Evolutionary conservation across 1,284 basidiomycete species (phyloP), one percentile per base, ranked within the genome.

Genomic region (Golubevia pallescens): DNA sequence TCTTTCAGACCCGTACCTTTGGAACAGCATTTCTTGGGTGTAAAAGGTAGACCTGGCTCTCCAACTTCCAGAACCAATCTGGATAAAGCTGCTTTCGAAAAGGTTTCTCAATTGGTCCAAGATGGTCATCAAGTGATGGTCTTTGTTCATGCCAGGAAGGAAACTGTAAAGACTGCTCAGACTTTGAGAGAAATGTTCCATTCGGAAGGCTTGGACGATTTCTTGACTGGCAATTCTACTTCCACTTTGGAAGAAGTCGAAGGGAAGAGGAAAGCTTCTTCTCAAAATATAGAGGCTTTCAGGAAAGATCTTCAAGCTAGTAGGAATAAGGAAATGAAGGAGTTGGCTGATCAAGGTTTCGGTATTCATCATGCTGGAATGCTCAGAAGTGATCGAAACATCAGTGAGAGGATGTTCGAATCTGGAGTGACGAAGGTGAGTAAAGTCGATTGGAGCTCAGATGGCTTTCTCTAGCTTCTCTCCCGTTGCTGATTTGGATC

Each of bases 351-450:
- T 70, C 87, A 88, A 68, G 97, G 97, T 4, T 96, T 99, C 82
- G 97, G 86, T 19, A 99, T 99, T 58, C 97, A 99, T 86, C 96
- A 99, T 86, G 97, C 97, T 34, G 97, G 97, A 23, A 99, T 99
- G 97, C 87, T 99, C 66, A 89, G 97, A 56, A 90, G 91, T 2
- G 97, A 99, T 84, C 89, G 97, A 69, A 98, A 94, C 81, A 90
- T 99, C 88, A 96, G 94, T 90, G 97, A 99, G 87, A 89, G 91
- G 77, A 91, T 98, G 90, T 99, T 99, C 75, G 93, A 93, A 78
- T 91, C 92, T 10, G 90, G 91, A 74, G 92, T 91, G 10, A 95
- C 99, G 80, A 97, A 97, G 89, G 94, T 94, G 48, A 51, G 85
- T 64, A n/a, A n/a, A n/a, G n/a, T n/a, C n/a, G n/a, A n/a, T n/a